A percentile compares a stretch with the other conserved stretches of the same genome.
Conservation (phyloP, 352 stramenopile genomes). For the Phytophthora palmivora region DNA sequence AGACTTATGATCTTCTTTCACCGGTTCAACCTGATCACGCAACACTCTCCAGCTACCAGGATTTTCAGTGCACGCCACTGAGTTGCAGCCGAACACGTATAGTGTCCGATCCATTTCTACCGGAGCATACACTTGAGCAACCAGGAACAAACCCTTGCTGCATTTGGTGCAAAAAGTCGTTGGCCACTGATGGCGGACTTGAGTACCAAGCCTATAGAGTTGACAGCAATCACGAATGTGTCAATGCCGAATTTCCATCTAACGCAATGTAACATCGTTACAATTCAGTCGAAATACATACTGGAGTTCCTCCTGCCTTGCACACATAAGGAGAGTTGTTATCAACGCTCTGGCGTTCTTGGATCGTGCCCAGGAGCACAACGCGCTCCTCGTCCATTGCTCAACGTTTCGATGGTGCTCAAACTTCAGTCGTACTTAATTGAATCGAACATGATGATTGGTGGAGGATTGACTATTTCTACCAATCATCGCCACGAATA, state of each 20-base stretch:
- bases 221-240: constrained; percentile 3
- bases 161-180: constrained; percentile 69
- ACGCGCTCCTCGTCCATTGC: constrained; percentile 64
- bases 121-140: constrained; percentile 83
- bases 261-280: background rate
- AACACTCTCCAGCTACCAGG: constrained; percentile 80
- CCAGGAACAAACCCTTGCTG: constrained; percentile 61
- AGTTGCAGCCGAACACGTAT: constrained; percentile 90
- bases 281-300: constrained; percentile 30
- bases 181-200: constrained; percentile 45
- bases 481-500: constrained; percentile 7
- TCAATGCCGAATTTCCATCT: constrained; percentile 3
- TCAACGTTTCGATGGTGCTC: constrained; percentile 24
- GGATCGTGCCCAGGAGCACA: constrained; percentile 75
- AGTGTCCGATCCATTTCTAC: constrained; percentile 76
- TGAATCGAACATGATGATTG: constrained; percentile 20
- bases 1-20: constrained; percentile 5
- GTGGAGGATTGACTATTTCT: background rate
- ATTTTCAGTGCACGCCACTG: constrained; percentile 66
- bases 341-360: constrained; percentile 73
- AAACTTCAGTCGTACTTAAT: constrained; percentile 23
- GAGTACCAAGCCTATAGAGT: constrained; percentile 61
- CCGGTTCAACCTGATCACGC: constrained; percentile 53
- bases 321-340: constrained; percentile 72
- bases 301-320: constrained; percentile 80